Base-by-base conservation (phyloP, 352 stramenopile species). In the Thalassiosira mediterranea region DNA sequence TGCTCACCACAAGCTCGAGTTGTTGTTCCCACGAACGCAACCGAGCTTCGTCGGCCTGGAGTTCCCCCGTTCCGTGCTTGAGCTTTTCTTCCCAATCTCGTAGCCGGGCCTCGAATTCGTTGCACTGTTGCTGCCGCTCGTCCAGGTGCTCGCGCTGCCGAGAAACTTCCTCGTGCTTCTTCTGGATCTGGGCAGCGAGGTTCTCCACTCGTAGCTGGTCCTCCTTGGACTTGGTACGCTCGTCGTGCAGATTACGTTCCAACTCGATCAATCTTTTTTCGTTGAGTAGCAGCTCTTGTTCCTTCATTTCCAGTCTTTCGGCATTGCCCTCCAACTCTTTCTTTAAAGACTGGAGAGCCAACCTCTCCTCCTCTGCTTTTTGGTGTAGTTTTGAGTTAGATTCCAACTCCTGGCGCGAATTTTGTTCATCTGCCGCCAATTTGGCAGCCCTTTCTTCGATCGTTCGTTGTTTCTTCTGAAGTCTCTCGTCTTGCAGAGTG, bases 11-110 rank as follows among this genome's bases (percentile, higher is more conserved):
- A 7, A 13, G 34, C 34, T 7, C 13, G 34, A 81, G 52, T 58
- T 70, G 58, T 31, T 81, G 40, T 51, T 81, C 72, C 72, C 72
- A 81, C 8, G 57, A 52, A 64, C 60, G 66, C 34, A 81, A 40
- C 17, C 32, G 13, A 13, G 7, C 34, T 13, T 42, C 34, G 13
- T 42, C 13, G 34, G 34, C 13, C 34, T 42, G 34, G 7, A 42
- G 34, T 42, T 13, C 7, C 13, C 13, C 7, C 13, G 34, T 42
- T 13, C 7, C 34, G 7, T 42, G 34, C 34, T 7, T 42, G 34
- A 81, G 52, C 51, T 70, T 48, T 31, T 81, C 48, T 51, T 81
- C 72, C 72, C 72, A 81, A 11, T 47, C 51, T 58, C 60, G 66
- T 34, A 81, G 38, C 17, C 32, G 47, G 19, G 60, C 53, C 68